Evolutionary conservation across 2,329 filamentous ascomycete species (phyloP), one percentile per base, ranked within the genome.

Genomic region (Sarocladium brachiariae): DNA sequence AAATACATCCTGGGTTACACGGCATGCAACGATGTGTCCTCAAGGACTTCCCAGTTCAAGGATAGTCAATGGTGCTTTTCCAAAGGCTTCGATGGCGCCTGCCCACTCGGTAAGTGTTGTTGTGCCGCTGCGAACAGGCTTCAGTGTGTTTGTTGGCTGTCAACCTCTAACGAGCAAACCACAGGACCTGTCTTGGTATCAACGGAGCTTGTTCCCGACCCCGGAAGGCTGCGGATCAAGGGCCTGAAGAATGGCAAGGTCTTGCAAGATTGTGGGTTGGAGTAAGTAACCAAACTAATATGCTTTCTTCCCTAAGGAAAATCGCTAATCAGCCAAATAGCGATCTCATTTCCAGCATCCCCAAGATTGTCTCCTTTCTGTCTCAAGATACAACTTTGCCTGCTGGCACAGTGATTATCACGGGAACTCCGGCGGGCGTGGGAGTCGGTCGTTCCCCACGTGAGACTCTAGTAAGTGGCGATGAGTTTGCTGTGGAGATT

Each of bases 1-100:
- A 71, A 76, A 55, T 81, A 84, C 57, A 71, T 86, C 4, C 73
- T 85, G 2, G 81, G 82, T 24, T 86, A 86, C 61, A 81, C 79
- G 1, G 73, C 74, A 19, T 73, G 74, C 58, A 86, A 85, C 64
- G 81, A 86, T 59, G 74, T 86, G 6, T 83, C 79, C 2, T 78
- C 75, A 53, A 74, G 80, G 3, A 74, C 76, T 48, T 70, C 70
- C 50, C 80, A 84, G 65, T 70, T 75, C 56, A 67, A 70, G 19
- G 72, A 76, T 60, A 69, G 67, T 47, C 78, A 81, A 59, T 79
- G 76, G 70, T 77, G 71, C 56, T 81, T 74, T 60, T 78, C 75
- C 30, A 81, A 81, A 62, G 76, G 77, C 0, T 78, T 80, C 49
- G 78, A 81, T 54, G 72, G 73, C 9, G 69, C 72, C 1, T 80